Evolutionary conservation across 129 eudicot genomes (phyloP), one percentile per base, ranked within the genome.

Genomic region (Cynara cardunculus): DNA sequence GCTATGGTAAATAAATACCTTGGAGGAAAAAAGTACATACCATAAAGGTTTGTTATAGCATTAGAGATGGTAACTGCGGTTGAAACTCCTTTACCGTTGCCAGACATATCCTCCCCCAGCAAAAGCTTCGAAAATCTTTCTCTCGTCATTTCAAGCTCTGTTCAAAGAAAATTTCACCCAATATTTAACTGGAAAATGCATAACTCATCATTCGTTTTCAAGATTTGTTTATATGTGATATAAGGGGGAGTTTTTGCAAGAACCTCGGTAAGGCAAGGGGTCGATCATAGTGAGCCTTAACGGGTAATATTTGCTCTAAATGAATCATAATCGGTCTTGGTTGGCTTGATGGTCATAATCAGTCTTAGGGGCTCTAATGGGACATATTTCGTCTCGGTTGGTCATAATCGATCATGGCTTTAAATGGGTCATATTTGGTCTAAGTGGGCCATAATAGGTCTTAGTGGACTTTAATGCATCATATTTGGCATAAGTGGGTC

Each of bases 21-120:
- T 35, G 11, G 13, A 72, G 25, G 37, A 35, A 59, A 25, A 8
- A 39, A 34, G 2, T 41, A 19, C 30, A 31, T 84, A 93, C 98
- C 98, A 80, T 93, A 93, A 49, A 93, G 94, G 39, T 93, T 93
- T 79, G 98, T 93, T 18, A 91, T 89, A 78, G 98, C 89, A 85
- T 93, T 93, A 34, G 98, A 93, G 79, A 93, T 82, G 1, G 96
- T 77, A 35, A 93, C 94, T 26, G 98, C 96, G 1, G 96, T 91
- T 78, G 88, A 87, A 59, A 93, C 98, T 16, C 98, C 98, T 83
- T 93, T 93, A 16, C 94, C 98, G 77, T 92, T 73, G 16, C 98
- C 98, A 12, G 98, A 93, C 98, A 93, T 93, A 82, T 93, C 98
- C 75, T 93, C 96, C 4, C 98, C 98, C 56, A 93, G 78, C 82